These are phyloP conservation scores for Neohortaea acidophila DNA, from an alignment of 495 filamentous ascomycete genomes.

Conservation along the genomic window DNA sequence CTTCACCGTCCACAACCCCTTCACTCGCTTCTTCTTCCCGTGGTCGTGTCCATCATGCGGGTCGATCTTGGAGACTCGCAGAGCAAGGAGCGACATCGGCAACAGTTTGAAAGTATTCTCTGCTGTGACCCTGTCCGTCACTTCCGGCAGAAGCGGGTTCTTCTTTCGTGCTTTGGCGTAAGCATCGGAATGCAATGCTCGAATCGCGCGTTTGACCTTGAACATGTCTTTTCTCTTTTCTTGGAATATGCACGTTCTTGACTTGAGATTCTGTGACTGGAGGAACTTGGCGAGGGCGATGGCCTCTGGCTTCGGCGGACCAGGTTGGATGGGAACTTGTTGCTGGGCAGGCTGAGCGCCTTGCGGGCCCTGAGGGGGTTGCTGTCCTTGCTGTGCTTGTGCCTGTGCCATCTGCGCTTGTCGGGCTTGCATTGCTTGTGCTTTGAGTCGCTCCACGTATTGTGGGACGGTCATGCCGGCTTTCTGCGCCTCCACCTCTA, in stretches of 20 bases:
- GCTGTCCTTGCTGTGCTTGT: conserved; percentile 28
- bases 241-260: conserved; percentile 80
- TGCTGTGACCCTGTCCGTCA: conserved; percentile 64
- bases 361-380: conserved; percentile 29
- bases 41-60: conserved; percentile 63
- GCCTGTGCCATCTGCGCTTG: conserved; percentile 32
- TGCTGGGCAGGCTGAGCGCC: conserved; percentile 33
- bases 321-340: conserved; percentile 47
- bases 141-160: conserved; percentile 74
- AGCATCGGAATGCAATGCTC: conserved; percentile 74
- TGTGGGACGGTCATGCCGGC: conserved; percentile 46
- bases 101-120: conserved; percentile 92
- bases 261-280: conserved; percentile 69
- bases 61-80: conserved; percentile 79
- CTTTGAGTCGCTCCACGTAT: conserved; percentile 48
- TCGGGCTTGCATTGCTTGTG: conserved; percentile 37
- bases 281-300: conserved; percentile 84
- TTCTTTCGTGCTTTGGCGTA: conserved; percentile 80
- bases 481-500: conserved; percentile 56
- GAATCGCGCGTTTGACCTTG: conserved; percentile 92
- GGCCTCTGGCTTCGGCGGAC: conserved; percentile 73
- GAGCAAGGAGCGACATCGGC: conserved; percentile 83
- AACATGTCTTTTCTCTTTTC: conserved; percentile 98
- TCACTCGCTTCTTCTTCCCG: conserved; percentile 64
- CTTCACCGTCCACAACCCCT: conserved; percentile 91